Conservation (phyloP, 169 alveolate species). For the Plasmodium vivax region DNA sequence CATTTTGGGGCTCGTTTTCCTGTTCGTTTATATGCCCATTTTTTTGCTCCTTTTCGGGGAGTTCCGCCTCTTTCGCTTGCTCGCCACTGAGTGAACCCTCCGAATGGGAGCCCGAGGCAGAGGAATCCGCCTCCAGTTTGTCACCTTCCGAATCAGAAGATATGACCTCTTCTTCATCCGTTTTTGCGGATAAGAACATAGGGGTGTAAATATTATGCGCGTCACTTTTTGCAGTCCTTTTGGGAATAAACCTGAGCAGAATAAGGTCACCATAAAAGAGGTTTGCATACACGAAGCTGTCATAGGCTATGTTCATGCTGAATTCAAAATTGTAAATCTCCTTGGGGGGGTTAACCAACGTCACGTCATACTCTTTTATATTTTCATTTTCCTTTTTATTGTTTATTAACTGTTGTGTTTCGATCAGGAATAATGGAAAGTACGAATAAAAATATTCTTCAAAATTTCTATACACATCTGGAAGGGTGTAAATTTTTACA, state of each 20-base stretch:
- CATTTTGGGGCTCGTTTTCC: too few species aligned
- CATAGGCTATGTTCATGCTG: conserved; percentile 17
- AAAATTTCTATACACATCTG: conserved; percentile 37
- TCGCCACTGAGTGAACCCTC: background rate
- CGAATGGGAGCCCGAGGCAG: background rate
- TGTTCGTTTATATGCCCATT: too few species aligned
- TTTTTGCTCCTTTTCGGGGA: too few species aligned
- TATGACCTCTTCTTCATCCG: conserved; percentile 1
- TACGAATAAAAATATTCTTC: conserved; percentile 59
- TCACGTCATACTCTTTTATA: conserved; percentile 40
- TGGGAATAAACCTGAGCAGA: conserved; percentile 54
- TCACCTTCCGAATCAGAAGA: conserved; percentile 18
- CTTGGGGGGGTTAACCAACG: background rate
- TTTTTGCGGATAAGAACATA: background rate
- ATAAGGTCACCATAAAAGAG: conserved; percentile 57
- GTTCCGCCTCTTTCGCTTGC: background rate
- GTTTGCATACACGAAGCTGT: conserved; percentile 7
- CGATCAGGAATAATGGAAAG: conserved; percentile 62
- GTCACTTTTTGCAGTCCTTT: conserved; percentile 41
- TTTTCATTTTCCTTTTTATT: conserved; percentile 62
- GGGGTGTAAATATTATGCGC: background rate
- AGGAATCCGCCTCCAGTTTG: background rate
- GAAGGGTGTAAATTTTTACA: conserved; percentile 26
- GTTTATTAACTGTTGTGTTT: conserved; percentile 72
- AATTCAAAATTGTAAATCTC: conserved; percentile 27